A percentile compares a stretch with the other conserved stretches of the same genome.
These are phyloP conservation scores for Rasamsonia emersonii DNA, from an alignment of 2,329 filamentous ascomycete genomes.

Conservation along the genomic window DNA sequence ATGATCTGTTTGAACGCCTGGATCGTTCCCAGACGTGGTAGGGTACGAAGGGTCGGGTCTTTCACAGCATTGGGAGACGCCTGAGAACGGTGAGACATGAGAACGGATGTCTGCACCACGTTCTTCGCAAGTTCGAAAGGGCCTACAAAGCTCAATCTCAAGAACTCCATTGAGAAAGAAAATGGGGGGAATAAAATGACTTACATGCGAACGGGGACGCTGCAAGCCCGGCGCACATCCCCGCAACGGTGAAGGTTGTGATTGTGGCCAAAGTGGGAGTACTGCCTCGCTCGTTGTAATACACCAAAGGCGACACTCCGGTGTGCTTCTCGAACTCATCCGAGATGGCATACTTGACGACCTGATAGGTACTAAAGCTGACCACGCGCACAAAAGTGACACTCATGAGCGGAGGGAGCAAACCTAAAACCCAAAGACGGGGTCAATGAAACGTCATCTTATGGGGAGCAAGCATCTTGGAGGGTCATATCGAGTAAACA, in stretches of 20 bases:
- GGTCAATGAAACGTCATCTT: background rate
- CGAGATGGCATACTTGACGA: constrained; percentile 33
- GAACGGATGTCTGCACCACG: constrained; percentile 40
- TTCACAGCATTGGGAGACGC: constrained; percentile 26
- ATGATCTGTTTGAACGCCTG: constrained; percentile 36
- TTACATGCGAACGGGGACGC: constrained; percentile 37
- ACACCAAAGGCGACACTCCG: constrained; percentile 31
- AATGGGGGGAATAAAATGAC: constrained; percentile 9
- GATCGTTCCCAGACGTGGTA: constrained; percentile 34
- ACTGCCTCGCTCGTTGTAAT: constrained; percentile 35
- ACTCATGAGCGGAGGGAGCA: constrained; percentile 36
- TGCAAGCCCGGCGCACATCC: constrained; percentile 33
- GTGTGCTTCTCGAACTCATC: constrained; percentile 31
- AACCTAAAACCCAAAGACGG: no score
- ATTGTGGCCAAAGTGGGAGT: constrained; percentile 33
- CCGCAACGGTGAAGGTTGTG: constrained; percentile 35
- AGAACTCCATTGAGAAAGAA: background rate
- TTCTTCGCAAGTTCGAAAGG: constrained; percentile 42
- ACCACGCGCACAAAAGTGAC: constrained; percentile 38
- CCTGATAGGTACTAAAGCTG: constrained; percentile 39
- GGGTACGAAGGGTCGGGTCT: constrained; percentile 26
- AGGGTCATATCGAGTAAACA: no score
- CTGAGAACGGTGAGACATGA: constrained; percentile 34
- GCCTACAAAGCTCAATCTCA: constrained; percentile 17
- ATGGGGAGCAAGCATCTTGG: no score